Conservation (phyloP, 2,329 filamentous ascomycete species). For the Alternaria incomplexa region DNA sequence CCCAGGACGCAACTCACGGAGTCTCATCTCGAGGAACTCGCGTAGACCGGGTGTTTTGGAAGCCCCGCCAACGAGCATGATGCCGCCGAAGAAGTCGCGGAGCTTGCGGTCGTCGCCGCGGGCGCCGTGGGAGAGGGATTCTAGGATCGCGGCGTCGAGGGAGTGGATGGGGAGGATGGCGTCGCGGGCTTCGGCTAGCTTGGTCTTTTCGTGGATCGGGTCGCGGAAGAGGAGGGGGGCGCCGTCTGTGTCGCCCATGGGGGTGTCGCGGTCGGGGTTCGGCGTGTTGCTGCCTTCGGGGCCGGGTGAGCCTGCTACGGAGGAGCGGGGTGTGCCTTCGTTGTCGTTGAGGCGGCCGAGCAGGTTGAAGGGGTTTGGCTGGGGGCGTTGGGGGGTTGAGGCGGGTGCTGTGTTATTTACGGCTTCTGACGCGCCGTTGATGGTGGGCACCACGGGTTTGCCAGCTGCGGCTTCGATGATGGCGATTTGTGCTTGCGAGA, state of each 20-base stretch:
- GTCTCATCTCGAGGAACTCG: conserved; percentile 79
- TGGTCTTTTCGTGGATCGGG: conserved; percentile 56
- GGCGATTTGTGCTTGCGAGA: conserved; percentile 80
- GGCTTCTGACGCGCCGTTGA: conserved; percentile 47
- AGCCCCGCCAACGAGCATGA: conserved; percentile 49
- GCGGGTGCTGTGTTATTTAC: conserved; percentile 51
- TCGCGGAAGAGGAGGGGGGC: conserved; percentile 48
- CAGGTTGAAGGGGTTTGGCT: conserved; percentile 68
- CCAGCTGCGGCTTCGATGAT: conserved; percentile 61
- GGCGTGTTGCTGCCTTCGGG: conserved; percentile 84
- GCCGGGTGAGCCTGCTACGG: conserved; percentile 84
- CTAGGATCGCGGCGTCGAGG: conserved; percentile 87
- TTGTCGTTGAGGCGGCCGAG: conserved; percentile 71
- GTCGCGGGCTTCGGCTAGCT: conserved; percentile 72
- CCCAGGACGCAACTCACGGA: conserved; percentile 69
- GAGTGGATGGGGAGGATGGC: conserved; percentile 80
- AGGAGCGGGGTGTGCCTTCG: conserved; percentile 81
- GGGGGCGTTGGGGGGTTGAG: conserved; percentile 57
- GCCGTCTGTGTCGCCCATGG: conserved; percentile 49
- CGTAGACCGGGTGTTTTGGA: conserved; percentile 70
- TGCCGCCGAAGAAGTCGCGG: conserved; percentile 71
- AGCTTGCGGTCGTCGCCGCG: conserved; percentile 91
- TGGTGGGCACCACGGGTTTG: conserved; percentile 31
- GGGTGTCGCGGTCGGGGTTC: conserved; percentile 55
- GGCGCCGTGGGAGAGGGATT: conserved; percentile 84